phyloP scores from a whole-genome alignment of 352 stramenopile genomes.

The Pythium utonaiense region DNA sequence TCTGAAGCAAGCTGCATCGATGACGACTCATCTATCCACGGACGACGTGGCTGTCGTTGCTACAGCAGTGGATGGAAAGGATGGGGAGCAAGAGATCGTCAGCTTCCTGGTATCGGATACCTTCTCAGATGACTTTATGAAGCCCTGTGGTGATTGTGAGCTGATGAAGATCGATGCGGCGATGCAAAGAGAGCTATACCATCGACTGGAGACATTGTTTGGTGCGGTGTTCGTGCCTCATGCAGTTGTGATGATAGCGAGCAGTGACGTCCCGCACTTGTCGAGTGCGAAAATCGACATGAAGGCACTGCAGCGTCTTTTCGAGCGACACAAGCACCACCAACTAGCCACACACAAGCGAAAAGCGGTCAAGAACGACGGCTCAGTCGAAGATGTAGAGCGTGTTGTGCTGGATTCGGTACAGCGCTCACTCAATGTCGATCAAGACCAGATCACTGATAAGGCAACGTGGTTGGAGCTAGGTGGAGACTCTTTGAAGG shows the following conservation, averaged over 20 bases:
- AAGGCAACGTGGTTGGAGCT: conserved; percentile 34
- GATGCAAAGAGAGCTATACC: conserved; percentile 18
- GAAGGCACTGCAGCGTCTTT: conserved; percentile 15
- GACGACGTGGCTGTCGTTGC: background rate
- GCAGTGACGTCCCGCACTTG: conserved; percentile 22
- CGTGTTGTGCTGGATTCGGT: conserved; percentile 5
- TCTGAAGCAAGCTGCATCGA: conserved; percentile 11
- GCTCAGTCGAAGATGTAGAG: background rate
- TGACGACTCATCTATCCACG: background rate
- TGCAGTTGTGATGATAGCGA: conserved; percentile 17
- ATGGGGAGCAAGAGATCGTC: background rate
- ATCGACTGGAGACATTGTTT: conserved; percentile 30
- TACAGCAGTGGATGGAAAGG: background rate
- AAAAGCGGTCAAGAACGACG: background rate
- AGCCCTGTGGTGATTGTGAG: background rate
- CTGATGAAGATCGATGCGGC: conserved; percentile 4
- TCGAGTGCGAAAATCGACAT: conserved; percentile 46
- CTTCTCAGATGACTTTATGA: background rate
- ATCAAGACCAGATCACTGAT: background rate
- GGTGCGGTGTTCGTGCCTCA: conserved; percentile 31
- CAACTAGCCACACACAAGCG: background rate
- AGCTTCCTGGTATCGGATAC: background rate
- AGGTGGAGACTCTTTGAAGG: conserved; percentile 53
- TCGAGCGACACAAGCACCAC: background rate
- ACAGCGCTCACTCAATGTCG: background rate